phyloP scores from a whole-genome alignment of 2,329 filamentous ascomycete genomes.

The Clonostachys rosea region DNA sequence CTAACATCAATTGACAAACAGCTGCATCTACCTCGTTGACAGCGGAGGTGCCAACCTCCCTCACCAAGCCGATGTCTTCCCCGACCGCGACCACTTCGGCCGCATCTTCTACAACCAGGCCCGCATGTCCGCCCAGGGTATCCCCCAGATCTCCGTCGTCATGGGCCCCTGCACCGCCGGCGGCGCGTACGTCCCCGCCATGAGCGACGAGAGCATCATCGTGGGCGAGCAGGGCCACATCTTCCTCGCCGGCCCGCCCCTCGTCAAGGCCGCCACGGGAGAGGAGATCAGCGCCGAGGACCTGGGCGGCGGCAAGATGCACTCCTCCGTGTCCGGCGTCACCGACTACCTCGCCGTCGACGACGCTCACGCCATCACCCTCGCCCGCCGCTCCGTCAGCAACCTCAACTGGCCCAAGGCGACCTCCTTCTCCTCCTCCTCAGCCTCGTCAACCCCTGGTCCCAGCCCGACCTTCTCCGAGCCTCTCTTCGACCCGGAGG shows the following conservation, averaged over 20 bases:
- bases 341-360: conserved; percentile 94
- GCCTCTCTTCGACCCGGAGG: conserved; percentile 73
- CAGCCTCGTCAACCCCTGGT: conserved; percentile 10
- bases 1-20: conserved; percentile 10
- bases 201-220: conserved; percentile 97
- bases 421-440: conserved; percentile 21
- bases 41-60: conserved; percentile 93
- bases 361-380: conserved; percentile 84
- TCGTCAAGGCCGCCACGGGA: conserved; percentile 94
- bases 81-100: conserved; percentile 90
- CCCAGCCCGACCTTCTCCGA: conserved; percentile 55
- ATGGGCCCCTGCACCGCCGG: conserved; percentile 98
- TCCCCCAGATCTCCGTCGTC: conserved; percentile 90
- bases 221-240: conserved; percentile 95
- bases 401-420: conserved; percentile 81
- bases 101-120: conserved; percentile 99
- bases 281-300: conserved; percentile 90
- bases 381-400: conserved; percentile 76
- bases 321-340: conserved; percentile 87
- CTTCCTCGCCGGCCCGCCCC: conserved; percentile 88
- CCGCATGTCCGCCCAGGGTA: conserved; percentile 81
- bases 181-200: conserved; percentile 91
- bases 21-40: conserved; percentile 91
- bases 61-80: conserved; percentile 93
- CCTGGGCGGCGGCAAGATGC: conserved; percentile 82